Conservation (phyloP, 179 eudicot genomes). For the Nepenthes alata region DNA sequence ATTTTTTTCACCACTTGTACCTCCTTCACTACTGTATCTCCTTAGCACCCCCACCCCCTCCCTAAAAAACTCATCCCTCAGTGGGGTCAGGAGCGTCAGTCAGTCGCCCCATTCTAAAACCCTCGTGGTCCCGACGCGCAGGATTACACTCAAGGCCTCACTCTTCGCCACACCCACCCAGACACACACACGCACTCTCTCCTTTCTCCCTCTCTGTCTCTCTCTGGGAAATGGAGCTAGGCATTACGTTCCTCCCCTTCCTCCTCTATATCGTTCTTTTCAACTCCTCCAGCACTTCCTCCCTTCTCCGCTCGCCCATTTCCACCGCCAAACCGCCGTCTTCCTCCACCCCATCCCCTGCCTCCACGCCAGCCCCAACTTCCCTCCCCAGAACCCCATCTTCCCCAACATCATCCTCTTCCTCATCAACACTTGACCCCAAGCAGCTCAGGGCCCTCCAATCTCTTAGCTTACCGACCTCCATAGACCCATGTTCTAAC, state of each 20-base stretch:
- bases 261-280: not conserved
- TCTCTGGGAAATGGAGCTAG: not conserved
- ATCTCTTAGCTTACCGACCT: conserved; percentile 54
- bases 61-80: too few relatives aligned
- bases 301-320: not conserved
- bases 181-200: not conserved
- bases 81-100: too few relatives aligned
- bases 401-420: conserved; percentile 11
- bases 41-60: too few relatives aligned
- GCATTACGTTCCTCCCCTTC: not conserved
- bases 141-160: too few relatives aligned
- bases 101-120: too few relatives aligned
- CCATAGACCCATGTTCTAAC: conserved; percentile 57
- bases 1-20: too few relatives aligned
- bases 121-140: too few relatives aligned
- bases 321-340: conserved; percentile 12
- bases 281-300: not conserved
- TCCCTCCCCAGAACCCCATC: conserved; percentile 6
- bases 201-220: not conserved
- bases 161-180: too few relatives aligned
- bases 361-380: conserved; percentile 11
- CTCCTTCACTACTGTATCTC: too few relatives aligned
- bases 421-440: conserved; percentile 59
- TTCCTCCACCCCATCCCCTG: conserved; percentile 9
- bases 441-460: conserved; percentile 65